A percentile compares a stretch with the other conserved stretches of the same genome.
These are phyloP conservation scores for Pythium utonaiense DNA, from an alignment of 352 stramenopile species.

Conservation along the genomic window DNA sequence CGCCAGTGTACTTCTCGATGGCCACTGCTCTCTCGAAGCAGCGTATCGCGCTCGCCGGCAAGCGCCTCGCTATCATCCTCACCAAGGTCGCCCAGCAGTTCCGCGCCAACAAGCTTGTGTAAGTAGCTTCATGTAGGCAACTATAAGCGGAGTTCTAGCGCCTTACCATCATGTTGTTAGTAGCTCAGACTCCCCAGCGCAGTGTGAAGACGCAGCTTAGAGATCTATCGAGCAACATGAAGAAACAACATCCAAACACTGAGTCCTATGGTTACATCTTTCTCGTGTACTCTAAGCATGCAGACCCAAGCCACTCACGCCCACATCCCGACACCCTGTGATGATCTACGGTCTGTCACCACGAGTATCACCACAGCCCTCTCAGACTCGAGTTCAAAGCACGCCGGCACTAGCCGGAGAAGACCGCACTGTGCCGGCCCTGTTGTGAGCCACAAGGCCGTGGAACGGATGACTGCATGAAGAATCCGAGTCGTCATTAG, in stretches of 20 bases:
- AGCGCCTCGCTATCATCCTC: slow-evolving; percentile 49
- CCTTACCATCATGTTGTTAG: neutral
- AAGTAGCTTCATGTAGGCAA: slow-evolving; percentile 6
- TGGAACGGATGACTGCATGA: too few species aligned
- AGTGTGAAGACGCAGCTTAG: neutral
- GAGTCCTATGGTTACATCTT: neutral
- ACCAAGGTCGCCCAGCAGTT: slow-evolving; percentile 49
- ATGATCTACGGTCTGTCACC: too few species aligned
- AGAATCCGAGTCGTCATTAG: too few species aligned
- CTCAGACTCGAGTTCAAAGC: too few species aligned
- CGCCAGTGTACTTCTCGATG: slow-evolving; percentile 34
- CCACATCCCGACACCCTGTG: too few species aligned
- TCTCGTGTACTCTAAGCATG: neutral
- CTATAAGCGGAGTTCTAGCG: neutral
- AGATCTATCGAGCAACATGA: neutral
- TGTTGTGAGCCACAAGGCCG: too few species aligned
- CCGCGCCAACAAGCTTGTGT: slow-evolving; percentile 27
- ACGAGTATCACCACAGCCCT: too few species aligned
- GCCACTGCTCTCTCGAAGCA: slow-evolving; percentile 31
- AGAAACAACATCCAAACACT: neutral
- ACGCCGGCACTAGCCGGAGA: too few species aligned
- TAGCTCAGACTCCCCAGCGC: neutral
- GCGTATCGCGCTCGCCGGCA: slow-evolving; percentile 40
- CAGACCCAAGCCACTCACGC: too few species aligned
- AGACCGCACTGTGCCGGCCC: too few species aligned